Percentiles rank a stretch among this genome's conserved stretches.
These are phyloP conservation scores for Phaffia tasmanica DNA, from an alignment of 768 basidiomycete genomes.

Conservation along the genomic window DNA sequence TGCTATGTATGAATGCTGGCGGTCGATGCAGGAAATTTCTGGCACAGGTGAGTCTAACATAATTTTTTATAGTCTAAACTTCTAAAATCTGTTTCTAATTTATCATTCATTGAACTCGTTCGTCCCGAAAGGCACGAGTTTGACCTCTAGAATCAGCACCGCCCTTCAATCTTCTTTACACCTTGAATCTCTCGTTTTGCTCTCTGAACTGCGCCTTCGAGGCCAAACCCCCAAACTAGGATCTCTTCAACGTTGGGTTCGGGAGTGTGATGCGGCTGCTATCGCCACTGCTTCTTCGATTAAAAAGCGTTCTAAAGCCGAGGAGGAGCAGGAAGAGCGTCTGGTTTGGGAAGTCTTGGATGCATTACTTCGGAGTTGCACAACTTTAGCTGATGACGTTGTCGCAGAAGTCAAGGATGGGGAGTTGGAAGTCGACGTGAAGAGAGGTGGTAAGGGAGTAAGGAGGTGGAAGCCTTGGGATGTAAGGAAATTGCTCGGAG, in stretches of 20 bases:
- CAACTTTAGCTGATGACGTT: constrained; percentile 21
- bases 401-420: constrained; percentile 17
- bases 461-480: constrained; percentile 31
- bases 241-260: constrained; percentile 49
- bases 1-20: constrained; percentile 18
- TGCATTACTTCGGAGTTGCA: constrained; percentile 43
- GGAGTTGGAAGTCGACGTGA: constrained; percentile 19
- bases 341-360: constrained; percentile 44
- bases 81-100: not conserved
- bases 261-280: constrained; percentile 49
- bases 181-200: constrained; percentile 46
- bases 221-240: constrained; percentile 46
- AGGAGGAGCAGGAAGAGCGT: constrained; percentile 40
- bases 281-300: constrained; percentile 19
- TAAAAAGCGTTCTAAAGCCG: constrained; percentile 38
- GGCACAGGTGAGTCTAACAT: constrained; percentile 12
- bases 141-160: constrained; percentile 28
- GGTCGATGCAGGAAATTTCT: constrained; percentile 13
- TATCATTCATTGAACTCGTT: not conserved
- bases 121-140: constrained; percentile 1
- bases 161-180: constrained; percentile 44
- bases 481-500: constrained; percentile 28
- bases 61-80: not conserved
- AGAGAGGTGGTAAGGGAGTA: constrained; percentile 26
- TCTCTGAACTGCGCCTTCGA: constrained; percentile 48